Evolutionary conservation across 2,329 filamentous ascomycete species (phyloP), one percentile per base, ranked within the genome.

Genomic region (Blumeria graminis): DNA sequence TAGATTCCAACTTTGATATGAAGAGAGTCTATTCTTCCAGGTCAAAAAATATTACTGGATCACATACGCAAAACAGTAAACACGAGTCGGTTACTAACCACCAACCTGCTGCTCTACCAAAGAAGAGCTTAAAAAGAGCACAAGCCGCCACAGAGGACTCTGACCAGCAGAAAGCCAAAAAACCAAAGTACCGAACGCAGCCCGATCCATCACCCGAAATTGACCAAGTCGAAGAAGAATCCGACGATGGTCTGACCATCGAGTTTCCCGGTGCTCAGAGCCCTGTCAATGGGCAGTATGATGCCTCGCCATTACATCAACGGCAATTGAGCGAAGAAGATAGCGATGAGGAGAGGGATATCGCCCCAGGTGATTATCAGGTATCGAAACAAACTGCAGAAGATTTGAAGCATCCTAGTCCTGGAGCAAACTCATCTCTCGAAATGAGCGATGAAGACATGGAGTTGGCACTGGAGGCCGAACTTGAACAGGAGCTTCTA

Each of bases 1-100:
- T 95, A 56, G 79, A 86, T 65, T 83, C 81, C n/a, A 81, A 81
- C 41, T 84, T 94, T 69, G 82, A 86, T 64, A 89, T 94, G 82
- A 95, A 94, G 68, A 70, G 94, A 56, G 80, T 77, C 55, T 78
- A 76, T 56, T 80, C 80, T 13, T 85, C 83, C 1, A 81, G 86
- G 64, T 73, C 79, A 9, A 84, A 86, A 58, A 73, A 92, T 34
- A 59, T 61, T 16, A 34, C 59, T 9, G 33, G 57, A 38, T 32
- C 52, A n/a, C 74, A 77, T 52, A 75, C 78, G 54, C 75, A 82
- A 64, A 81, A 86, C 65, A 73, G 79, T 9, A 85, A 86, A 58
- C 73, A 92, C 36, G 73, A 79, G 9, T 84, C 86, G 58, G 32
- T 57, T 35, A 22, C 55, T 10, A 61, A 59, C 51, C 28, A 58